phyloP scores from a whole-genome alignment of 208 protist species.

The Leptomonas seymouri region DNA sequence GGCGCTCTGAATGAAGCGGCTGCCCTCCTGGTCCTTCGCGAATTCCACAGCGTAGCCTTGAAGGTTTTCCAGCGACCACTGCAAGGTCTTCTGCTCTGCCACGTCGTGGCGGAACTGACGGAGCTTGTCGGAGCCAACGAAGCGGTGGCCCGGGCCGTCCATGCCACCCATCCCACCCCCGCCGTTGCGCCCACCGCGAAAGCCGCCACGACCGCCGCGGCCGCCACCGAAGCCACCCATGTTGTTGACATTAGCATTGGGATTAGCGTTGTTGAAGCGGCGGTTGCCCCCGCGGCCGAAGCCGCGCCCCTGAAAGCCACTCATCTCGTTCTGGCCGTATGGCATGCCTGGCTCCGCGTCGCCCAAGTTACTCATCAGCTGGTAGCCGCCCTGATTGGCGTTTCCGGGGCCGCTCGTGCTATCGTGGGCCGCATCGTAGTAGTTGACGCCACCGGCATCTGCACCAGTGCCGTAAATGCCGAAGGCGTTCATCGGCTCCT shows the following conservation, averaged over 20 bases:
- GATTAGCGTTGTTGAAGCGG: constrained; percentile 21
- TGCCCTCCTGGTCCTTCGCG: constrained; percentile 97
- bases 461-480: constrained; percentile 39
- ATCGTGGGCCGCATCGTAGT: constrained; percentile 33
- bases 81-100: constrained; percentile 40
- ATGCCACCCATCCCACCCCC: constrained; percentile 34
- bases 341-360: constrained; percentile 25
- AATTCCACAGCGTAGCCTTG: constrained; percentile 95
- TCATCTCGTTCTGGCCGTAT: constrained; percentile 23
- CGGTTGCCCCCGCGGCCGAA: constrained; percentile 23
- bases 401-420: constrained; percentile 17
- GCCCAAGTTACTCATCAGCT: constrained; percentile 29
- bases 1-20: constrained; percentile 97
- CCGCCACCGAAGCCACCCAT: constrained; percentile 1
- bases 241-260: constrained; percentile 4
- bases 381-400: constrained; percentile 23
- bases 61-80: constrained; percentile 87
- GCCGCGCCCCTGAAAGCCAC: constrained; percentile 22
- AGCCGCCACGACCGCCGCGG: constrained; percentile 18
- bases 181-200: constrained; percentile 29
- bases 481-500: constrained; percentile 81
- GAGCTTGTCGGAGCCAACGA: constrained; percentile 64
- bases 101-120: constrained; percentile 67
- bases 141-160: constrained; percentile 38
- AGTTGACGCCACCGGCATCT: constrained; percentile 20